Conservation (phyloP, 345 rosid genomes). For the Gossypium rotundifolium region DNA sequence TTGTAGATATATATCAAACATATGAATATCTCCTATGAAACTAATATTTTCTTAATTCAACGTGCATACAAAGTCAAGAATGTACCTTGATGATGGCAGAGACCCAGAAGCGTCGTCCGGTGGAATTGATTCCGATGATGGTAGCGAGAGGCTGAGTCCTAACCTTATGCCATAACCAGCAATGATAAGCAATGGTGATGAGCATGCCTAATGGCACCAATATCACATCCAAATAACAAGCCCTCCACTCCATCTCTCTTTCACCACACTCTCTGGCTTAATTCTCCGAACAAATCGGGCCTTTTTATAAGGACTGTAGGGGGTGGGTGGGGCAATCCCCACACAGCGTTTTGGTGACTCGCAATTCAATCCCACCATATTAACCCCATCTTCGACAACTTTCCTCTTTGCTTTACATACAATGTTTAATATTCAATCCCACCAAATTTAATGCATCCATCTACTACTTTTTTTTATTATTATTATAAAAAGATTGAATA, state of each 20-base stretch:
- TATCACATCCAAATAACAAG: constrained; percentile 61
- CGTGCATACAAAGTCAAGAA: not conserved
- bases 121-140: constrained; percentile 46
- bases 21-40: too few species aligned
- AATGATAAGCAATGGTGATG: constrained; percentile 45
- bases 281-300: too few species aligned
- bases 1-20: too few species aligned
- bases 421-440: too few species aligned
- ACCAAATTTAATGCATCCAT: too few species aligned
- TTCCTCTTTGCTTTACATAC: too few species aligned
- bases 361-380: not conserved
- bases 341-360: not conserved
- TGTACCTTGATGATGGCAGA: not conserved
- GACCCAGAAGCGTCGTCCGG: not conserved
- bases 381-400: not conserved
- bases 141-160: constrained; percentile 72
- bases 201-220: constrained; percentile 65
- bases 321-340: not conserved
- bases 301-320: not conserved
- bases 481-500: too few species aligned
- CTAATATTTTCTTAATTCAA: too few species aligned
- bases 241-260: constrained; percentile 66
- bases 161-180: constrained; percentile 71
- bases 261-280: not conserved
- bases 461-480: too few species aligned